Conservation (phyloP, 2,329 filamentous ascomycete species). For the Cladosporium velox region DNA sequence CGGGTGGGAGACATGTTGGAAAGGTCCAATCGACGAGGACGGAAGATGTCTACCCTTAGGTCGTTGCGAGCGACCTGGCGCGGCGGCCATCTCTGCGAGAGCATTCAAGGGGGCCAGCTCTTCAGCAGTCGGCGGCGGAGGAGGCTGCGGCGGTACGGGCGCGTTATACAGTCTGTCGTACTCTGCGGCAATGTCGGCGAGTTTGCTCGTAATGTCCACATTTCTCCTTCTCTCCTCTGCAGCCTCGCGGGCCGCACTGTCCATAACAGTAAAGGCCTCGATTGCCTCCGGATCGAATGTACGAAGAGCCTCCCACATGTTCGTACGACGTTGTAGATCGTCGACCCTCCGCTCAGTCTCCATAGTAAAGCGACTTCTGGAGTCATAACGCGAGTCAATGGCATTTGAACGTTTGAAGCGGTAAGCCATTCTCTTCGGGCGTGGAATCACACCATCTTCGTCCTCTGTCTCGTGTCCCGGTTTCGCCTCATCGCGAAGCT, state of each 20-base stretch:
- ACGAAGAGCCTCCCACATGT: slow-evolving; percentile 71
- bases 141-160: slow-evolving; percentile 3
- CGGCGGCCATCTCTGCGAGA: slow-evolving; percentile 15
- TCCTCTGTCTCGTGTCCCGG: slow-evolving; percentile 50
- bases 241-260: slow-evolving; percentile 43
- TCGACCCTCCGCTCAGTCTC: slow-evolving; percentile 29
- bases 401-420: slow-evolving; percentile 28
- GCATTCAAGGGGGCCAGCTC: slow-evolving; percentile 16
- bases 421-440: slow-evolving; percentile 52
- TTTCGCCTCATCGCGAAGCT: slow-evolving; percentile 50
- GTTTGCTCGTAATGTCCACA: slow-evolving; percentile 36
- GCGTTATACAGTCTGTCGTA: slow-evolving; percentile 27
- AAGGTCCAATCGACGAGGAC: slow-evolving; percentile 1
- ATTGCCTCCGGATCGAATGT: slow-evolving; percentile 21
- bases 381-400: slow-evolving; percentile 33
- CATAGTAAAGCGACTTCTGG: slow-evolving; percentile 33
- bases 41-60: slow-evolving; percentile 1
- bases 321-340: slow-evolving; percentile 61
- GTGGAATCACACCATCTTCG: slow-evolving; percentile 49
- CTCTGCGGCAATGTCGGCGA: slow-evolving; percentile 39
- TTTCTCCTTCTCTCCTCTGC: slow-evolving; percentile 43
- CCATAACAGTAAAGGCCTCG: slow-evolving; percentile 45
- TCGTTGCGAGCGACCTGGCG: slow-evolving; percentile 7
- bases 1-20: background rate
- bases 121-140: slow-evolving; percentile 10